These are phyloP conservation scores for Penicillium ochrochloron DNA, from an alignment of 495 filamentous ascomycete genomes.

Conservation along the genomic window DNA sequence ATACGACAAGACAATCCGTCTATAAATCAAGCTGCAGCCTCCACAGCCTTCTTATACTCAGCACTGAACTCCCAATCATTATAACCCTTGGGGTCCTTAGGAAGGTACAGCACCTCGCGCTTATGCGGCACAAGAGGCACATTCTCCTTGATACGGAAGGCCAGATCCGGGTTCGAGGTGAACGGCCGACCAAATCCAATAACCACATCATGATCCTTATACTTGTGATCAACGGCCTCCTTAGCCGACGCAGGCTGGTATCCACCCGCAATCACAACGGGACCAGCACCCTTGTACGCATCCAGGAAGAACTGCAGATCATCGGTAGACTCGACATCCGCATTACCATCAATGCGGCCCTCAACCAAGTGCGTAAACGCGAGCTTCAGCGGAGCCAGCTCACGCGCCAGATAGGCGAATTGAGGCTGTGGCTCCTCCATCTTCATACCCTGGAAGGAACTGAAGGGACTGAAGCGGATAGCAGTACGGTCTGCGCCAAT, in stretches of 20 bases:
- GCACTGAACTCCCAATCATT: constrained; percentile 58
- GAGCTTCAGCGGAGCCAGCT: constrained; percentile 59
- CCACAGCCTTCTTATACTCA: constrained; percentile 42
- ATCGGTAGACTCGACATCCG: constrained; percentile 46
- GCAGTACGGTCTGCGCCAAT: constrained; percentile 66
- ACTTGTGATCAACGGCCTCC: constrained; percentile 57
- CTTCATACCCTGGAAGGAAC: constrained; percentile 68
- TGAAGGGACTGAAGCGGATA: constrained; percentile 69
- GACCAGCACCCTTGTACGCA: constrained; percentile 51
- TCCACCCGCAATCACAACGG: constrained; percentile 66
- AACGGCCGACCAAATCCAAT: constrained; percentile 67
- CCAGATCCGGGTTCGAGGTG: constrained; percentile 73
- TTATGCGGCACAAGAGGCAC: constrained; percentile 62
- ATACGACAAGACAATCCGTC: background rate
- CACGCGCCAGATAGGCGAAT: constrained; percentile 60
- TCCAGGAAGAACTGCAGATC: constrained; percentile 53
- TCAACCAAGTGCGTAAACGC: constrained; percentile 72
- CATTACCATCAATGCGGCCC: constrained; percentile 52
- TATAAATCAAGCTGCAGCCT: constrained; percentile 29
- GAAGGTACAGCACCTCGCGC: constrained; percentile 60
- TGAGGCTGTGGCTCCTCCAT: constrained; percentile 68
- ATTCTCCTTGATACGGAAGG: constrained; percentile 62
- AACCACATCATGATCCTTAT: constrained; percentile 55
- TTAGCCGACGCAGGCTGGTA: constrained; percentile 53
- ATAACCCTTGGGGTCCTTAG: constrained; percentile 60